Evolutionary conservation across 1,139 yeast genomes (phyloP), one percentile per base, ranked within the genome.

Genomic region (Taphrina betulina): DNA sequence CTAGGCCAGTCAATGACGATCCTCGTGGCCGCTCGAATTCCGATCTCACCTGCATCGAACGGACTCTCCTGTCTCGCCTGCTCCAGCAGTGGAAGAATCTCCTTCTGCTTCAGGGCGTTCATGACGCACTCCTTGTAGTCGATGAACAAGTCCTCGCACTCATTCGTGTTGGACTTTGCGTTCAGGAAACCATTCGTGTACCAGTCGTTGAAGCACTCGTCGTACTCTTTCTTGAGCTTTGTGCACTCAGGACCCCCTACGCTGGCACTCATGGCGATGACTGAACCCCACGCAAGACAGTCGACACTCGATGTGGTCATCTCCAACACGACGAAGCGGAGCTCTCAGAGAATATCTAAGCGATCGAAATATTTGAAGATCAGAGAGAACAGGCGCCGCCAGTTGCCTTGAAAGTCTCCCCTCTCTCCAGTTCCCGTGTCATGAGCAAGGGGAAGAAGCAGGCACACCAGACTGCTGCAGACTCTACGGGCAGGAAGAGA

Each of bases 131-230:
- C 53, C 14, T 52, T 51, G 42, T 58, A 58, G 24, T 53, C 60
- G 12, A 40, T 35, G 31, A 58, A 58, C 19, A 57, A 42, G 31
- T 58, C 60, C 16, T 51, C 58, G 35, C 60, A 58, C 22, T 57
- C 57, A 22, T 53, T 50, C 33, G 50, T 31, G n/a, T 40, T 35
- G 17, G 53, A 33, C 33, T 50, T 53, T 5, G 60, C 60, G 17
- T 46, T 53, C 28, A 57, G 46, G 52, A 58, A 58, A 41, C 38
- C 53, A 23, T 57, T 57, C 38, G 60, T 46, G 43, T 58, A 58
- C 60, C 60, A 58, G 51, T 58, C 56, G 23, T 58, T 58, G 50
- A 58, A 58, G 38, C 60, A 58, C 35, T 60, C 46, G 29, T 58
- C 60, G 42, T 58, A 58, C 34, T 51, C 22, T 29, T 57, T 40